Conservation (phyloP, 1,284 basidiomycete species). For the Violaceomyces palustris region DNA sequence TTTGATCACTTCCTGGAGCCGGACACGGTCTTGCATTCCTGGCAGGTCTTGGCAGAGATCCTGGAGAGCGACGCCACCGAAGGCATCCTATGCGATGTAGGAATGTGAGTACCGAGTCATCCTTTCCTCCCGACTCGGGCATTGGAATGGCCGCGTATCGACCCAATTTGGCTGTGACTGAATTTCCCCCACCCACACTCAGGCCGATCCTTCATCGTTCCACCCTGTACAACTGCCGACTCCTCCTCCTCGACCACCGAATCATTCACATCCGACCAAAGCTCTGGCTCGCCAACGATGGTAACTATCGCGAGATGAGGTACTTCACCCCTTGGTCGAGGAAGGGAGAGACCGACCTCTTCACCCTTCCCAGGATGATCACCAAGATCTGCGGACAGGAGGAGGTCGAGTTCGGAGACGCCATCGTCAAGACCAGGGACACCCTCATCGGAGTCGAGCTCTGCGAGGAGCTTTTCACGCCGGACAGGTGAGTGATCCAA, state of each 20-base stretch:
- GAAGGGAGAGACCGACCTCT: constrained; percentile 78
- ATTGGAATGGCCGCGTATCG: background rate
- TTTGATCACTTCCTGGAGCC: constrained; percentile 48
- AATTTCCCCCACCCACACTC: constrained; percentile 63
- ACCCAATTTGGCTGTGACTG: background rate
- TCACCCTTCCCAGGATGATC: constrained; percentile 81
- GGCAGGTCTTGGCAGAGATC: constrained; percentile 48
- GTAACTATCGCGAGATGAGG: constrained; percentile 92
- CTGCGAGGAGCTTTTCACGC: constrained; percentile 96
- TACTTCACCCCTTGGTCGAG: constrained; percentile 96
- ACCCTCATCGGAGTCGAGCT: constrained; percentile 93
- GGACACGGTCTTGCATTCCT: constrained; percentile 47
- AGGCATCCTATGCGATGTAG: constrained; percentile 49
- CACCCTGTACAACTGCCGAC: constrained; percentile 91
- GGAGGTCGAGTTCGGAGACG: constrained; percentile 91
- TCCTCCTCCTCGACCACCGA: constrained; percentile 77
- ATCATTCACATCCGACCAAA: constrained; percentile 93
- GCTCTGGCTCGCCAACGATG: constrained; percentile 99
- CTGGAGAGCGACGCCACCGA: constrained; percentile 33
- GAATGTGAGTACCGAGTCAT: constrained; percentile 34
- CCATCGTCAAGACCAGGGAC: constrained; percentile 84
- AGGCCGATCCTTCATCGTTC: constrained; percentile 94
- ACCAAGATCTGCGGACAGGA: constrained; percentile 83
- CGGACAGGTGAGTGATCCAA: constrained; percentile 66
- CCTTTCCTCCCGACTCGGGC: too few relatives aligned